phyloP scores from a whole-genome alignment of 352 stramenopile genomes.

The Thraustochytrium striatum region DNA sequence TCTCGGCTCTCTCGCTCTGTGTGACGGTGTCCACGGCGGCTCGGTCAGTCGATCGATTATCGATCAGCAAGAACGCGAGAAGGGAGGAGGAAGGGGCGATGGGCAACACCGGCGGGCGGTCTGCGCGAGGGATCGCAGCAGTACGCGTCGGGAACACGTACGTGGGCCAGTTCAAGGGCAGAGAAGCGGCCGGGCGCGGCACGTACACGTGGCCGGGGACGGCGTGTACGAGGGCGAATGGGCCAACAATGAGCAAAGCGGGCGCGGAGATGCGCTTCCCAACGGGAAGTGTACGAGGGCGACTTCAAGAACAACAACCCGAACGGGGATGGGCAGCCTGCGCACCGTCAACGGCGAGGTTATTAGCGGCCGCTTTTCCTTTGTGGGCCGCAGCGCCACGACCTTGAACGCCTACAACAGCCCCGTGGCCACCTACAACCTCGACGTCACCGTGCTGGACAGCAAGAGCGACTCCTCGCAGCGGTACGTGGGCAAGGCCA shows the following conservation, averaged over 20 bases:
- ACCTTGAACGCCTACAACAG: neutral
- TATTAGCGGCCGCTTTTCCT: neutral
- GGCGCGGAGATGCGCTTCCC: neutral
- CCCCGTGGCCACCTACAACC: constrained; percentile 1
- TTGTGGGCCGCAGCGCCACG: constrained; percentile 10
- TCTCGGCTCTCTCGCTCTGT: no score
- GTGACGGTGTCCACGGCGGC: no score
- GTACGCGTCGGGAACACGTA: constrained; percentile 41
- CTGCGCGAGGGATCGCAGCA: no score
- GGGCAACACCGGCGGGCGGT: no score
- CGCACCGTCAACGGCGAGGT: constrained; percentile 29
- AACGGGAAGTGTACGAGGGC: constrained; percentile 45
- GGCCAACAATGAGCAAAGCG: constrained; percentile 40
- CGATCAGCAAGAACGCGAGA: no score
- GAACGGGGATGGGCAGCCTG: constrained; percentile 6
- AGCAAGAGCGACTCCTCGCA: neutral
- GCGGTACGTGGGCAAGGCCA: constrained; percentile 1
- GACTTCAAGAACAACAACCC: constrained; percentile 43
- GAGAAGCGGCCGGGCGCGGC: constrained; percentile 19
- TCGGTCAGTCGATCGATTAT: no score
- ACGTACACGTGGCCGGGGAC: constrained; percentile 9
- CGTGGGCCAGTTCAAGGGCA: constrained; percentile 36
- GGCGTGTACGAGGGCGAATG: constrained; percentile 38
- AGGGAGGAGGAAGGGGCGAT: no score
- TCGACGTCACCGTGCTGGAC: constrained; percentile 40